A percentile compares a stretch with the other conserved stretches of the same genome.
These are phyloP conservation scores for Clonostachys sp. DNA, from an alignment of 2,329 filamentous ascomycete genomes.

Conservation along the genomic window DNA sequence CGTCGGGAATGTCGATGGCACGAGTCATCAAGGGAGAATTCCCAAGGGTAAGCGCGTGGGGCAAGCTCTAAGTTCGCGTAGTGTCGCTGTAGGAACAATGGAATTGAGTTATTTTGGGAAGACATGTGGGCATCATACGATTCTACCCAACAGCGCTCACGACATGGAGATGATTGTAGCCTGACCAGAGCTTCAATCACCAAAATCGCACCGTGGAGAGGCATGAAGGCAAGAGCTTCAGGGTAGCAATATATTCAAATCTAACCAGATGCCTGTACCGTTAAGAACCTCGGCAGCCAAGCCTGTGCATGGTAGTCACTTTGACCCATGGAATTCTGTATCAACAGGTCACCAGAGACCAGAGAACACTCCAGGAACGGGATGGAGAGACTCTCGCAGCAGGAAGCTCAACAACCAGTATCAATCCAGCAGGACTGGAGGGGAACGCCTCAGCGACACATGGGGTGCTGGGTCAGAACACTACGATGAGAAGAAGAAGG, in stretches of 20 bases:
- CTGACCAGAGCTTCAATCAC: too few species aligned
- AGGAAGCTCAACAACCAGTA: conserved; percentile 70
- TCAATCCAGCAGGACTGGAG: conserved; percentile 48
- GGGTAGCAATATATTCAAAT: not conserved
- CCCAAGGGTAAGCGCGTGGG: too few species aligned
- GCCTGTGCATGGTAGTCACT: conserved; percentile 37
- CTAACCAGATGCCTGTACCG: not conserved
- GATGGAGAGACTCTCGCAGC: conserved; percentile 69
- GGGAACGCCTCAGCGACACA: conserved; percentile 57
- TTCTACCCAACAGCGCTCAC: too few species aligned
- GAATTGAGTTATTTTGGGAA: too few species aligned
- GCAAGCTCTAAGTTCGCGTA: too few species aligned
- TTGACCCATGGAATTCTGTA: conserved; percentile 69
- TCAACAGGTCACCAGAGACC: conserved; percentile 76
- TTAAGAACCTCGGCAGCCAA: conserved; percentile 23
- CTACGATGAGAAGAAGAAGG: conserved; percentile 38
- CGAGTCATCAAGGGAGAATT: too few species aligned
- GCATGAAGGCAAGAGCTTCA: too few species aligned
- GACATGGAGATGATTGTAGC: too few species aligned
- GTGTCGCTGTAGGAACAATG: too few species aligned
- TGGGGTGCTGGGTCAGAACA: conserved; percentile 60
- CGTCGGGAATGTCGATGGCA: not conserved
- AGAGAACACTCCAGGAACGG: conserved; percentile 57
- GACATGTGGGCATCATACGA: too few species aligned
- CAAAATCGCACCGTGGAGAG: too few species aligned